Percentiles rank a stretch among this genome's conserved stretches.
phyloP scores from a whole-genome alignment of 768 basidiomycete genomes.

The Tylopilus felleus region DNA sequence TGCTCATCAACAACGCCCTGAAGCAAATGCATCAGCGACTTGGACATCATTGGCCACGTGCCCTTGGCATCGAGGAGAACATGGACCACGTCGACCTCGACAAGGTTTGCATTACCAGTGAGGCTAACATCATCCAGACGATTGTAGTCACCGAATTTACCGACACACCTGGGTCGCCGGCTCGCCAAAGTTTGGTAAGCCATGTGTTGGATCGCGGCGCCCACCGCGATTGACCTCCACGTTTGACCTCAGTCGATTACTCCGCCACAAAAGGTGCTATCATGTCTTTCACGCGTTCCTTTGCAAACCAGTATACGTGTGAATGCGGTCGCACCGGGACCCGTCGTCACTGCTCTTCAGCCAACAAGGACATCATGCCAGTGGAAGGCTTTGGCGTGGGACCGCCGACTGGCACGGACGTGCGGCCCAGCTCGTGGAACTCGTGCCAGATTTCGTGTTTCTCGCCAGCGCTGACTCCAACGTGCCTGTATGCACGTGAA shows the following conservation, averaged over 20 bases:
- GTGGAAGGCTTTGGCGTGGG: constrained; percentile 53
- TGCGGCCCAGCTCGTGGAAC: constrained; percentile 50
- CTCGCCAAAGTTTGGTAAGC: constrained; percentile 30
- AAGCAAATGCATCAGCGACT: neutral
- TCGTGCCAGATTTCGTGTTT: constrained; percentile 53
- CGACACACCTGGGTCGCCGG: constrained; percentile 47
- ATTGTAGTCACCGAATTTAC: constrained; percentile 55
- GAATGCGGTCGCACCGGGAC: constrained; percentile 50
- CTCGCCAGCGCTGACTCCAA: constrained; percentile 45
- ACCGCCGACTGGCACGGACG: constrained; percentile 46
- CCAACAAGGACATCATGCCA: constrained; percentile 55
- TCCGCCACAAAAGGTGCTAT: constrained; percentile 61
- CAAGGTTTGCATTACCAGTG: constrained; percentile 53
- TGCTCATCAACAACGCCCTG: constrained; percentile 57
- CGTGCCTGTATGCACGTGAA: constrained; percentile 37
- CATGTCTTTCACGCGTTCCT: constrained; percentile 51
- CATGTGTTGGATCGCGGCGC: neutral
- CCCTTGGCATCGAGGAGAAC: constrained; percentile 38
- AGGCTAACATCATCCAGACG: constrained; percentile 57
- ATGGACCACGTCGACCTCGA: constrained; percentile 49
- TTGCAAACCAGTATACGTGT: constrained; percentile 55
- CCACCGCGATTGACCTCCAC: constrained; percentile 11
- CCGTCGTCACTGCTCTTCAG: constrained; percentile 57
- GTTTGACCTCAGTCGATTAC: constrained; percentile 41
- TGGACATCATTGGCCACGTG: neutral